These are phyloP conservation scores for Phytophthora hibernalis DNA, from an alignment of 352 stramenopile genomes.

Conservation along the genomic window DNA sequence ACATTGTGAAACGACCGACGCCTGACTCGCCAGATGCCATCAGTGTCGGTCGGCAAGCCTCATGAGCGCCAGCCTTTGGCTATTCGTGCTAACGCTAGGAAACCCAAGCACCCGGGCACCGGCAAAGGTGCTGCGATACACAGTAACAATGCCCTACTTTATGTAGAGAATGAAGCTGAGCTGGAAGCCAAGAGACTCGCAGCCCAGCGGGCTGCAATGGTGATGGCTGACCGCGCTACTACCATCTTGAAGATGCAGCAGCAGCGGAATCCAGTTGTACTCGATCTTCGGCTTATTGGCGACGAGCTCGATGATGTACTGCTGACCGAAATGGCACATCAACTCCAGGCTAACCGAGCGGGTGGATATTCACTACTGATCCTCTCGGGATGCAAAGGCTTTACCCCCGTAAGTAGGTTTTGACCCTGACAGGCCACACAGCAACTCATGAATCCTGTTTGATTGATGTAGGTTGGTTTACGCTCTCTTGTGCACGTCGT, in stretches of 20 bases:
- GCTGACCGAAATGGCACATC: slow-evolving; percentile 65
- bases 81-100: slow-evolving; percentile 14
- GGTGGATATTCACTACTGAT: slow-evolving; percentile 57
- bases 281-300: slow-evolving; percentile 58
- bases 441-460: background rate
- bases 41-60: slow-evolving; percentile 19
- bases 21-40: slow-evolving; percentile 20
- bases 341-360: slow-evolving; percentile 52
- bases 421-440: background rate
- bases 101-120: slow-evolving; percentile 5
- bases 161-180: slow-evolving; percentile 42
- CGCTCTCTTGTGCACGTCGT: slow-evolving; percentile 73
- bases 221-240: slow-evolving; percentile 54
- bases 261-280: slow-evolving; percentile 58
- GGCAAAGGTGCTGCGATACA: slow-evolving; percentile 3
- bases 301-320: slow-evolving; percentile 61
- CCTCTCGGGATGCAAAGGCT: slow-evolving; percentile 60
- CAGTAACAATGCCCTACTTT: slow-evolving; percentile 46
- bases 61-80: slow-evolving; percentile 6
- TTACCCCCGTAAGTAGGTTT: slow-evolving; percentile 44
- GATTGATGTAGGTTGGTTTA: slow-evolving; percentile 63
- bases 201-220: slow-evolving; percentile 44
- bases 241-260: slow-evolving; percentile 51
- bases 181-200: slow-evolving; percentile 42
- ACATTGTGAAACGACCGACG: slow-evolving; percentile 33